These are phyloP conservation scores for Sporobolomyces pararoseus DNA, from an alignment of 768 basidiomycete species.

Conservation along the genomic window DNA sequence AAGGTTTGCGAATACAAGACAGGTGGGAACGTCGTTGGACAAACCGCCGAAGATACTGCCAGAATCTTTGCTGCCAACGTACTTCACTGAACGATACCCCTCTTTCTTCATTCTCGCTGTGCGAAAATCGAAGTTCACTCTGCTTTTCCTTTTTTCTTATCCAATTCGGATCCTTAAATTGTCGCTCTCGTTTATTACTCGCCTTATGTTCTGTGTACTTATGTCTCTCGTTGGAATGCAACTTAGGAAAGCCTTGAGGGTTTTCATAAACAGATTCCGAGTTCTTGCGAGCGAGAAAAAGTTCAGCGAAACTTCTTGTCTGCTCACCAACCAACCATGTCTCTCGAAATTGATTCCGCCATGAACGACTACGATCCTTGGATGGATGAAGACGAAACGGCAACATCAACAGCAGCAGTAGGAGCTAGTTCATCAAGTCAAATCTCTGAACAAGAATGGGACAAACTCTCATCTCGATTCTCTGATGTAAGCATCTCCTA, in stretches of 20 bases:
- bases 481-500: conserved; percentile 24
- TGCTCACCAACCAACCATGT: not conserved
- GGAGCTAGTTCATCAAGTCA: not conserved
- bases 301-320: not conserved
- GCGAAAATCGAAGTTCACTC: not conserved
- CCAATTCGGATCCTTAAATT: too few species aligned
- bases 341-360: too few species aligned
- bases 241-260: too few species aligned
- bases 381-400: conserved; percentile 26
- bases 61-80: conserved; percentile 1
- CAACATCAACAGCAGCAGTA: not conserved
- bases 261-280: too few species aligned
- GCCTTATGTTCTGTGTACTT: too few species aligned
- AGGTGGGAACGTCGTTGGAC: not conserved
- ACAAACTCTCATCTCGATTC: conserved; percentile 35
- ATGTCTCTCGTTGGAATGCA: too few species aligned
- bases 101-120: not conserved
- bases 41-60: not conserved
- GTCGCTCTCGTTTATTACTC: too few species aligned
- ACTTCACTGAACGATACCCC: not conserved
- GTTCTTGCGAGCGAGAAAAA: not conserved
- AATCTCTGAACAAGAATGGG: conserved; percentile 40
- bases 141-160: too few species aligned
- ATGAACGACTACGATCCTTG: not conserved
- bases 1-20: conserved; percentile 9